A percentile compares a stretch with the other conserved stretches of the same genome.
Conservation (phyloP, 176 grass and related monocot genomes). For the Oropetium thomaeum region DNA sequence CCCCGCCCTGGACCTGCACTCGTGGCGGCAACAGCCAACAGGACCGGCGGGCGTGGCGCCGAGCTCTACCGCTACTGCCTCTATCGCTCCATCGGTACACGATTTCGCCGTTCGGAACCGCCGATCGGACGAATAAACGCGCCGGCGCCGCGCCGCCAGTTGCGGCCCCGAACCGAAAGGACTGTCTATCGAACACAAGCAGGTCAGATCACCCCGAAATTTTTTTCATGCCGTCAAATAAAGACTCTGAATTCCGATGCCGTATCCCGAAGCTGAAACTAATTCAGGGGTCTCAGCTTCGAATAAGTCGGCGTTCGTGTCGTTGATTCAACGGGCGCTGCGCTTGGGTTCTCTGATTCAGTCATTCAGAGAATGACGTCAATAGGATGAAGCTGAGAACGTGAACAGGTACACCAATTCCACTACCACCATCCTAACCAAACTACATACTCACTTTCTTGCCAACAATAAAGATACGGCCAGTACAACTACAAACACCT, state of each 20-base stretch:
- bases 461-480: background rate
- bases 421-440: background rate
- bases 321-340: background rate
- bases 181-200: background rate
- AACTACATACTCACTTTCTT: background rate
- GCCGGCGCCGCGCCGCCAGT: background rate
- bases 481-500: background rate
- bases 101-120: no score
- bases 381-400: background rate
- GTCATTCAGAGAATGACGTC: background rate
- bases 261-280: background rate
- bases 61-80: background rate
- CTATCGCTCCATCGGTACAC: no score
- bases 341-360: background rate
- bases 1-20: background rate
- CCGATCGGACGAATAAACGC: no score
- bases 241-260: background rate
- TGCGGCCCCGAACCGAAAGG: background rate
- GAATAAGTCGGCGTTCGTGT: no score
- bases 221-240: background rate
- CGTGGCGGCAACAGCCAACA: background rate
- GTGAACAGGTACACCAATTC: background rate
- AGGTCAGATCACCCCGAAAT: background rate
- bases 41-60: background rate
- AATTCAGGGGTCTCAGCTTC: background rate